Conservation (phyloP, 2,329 filamentous ascomycete species). For the Claviceps capensis region DNA sequence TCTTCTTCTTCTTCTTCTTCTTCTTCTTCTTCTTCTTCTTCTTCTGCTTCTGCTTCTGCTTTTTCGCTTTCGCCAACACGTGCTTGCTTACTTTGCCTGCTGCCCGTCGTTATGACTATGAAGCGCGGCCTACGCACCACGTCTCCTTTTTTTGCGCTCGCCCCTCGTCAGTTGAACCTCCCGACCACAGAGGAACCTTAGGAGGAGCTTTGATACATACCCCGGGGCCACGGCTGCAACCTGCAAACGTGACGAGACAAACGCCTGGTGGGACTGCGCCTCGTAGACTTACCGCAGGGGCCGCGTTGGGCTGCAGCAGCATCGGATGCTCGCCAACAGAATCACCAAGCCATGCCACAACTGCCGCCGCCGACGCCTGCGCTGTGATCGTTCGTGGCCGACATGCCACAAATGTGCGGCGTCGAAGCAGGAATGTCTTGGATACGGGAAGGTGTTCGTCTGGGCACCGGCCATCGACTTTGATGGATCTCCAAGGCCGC, state of each 20-base stretch:
- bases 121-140: neutral
- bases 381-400: slow-evolving; percentile 47
- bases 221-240: neutral
- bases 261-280: neutral
- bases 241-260: neutral
- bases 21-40: neutral
- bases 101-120: slow-evolving; percentile 1
- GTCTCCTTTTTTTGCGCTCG: neutral
- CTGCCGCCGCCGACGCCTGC: slow-evolving; percentile 45
- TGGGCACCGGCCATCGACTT: slow-evolving; percentile 42
- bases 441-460: slow-evolving; percentile 46
- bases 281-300: neutral
- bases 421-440: slow-evolving; percentile 43
- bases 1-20: neutral
- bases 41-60: neutral
- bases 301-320: neutral
- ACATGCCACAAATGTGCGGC: slow-evolving; percentile 44
- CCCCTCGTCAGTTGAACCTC: neutral
- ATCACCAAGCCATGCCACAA: slow-evolving; percentile 42
- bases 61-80: neutral
- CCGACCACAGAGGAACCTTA: neutral
- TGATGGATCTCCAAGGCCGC: slow-evolving; percentile 29
- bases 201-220: neutral
- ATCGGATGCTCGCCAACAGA: slow-evolving; percentile 20
- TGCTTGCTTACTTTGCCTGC: neutral